A percentile compares a stretch with the other conserved stretches of the same genome.
Conservation (phyloP, 345 rosid species). For the Crucihimalaya himalaica region DNA sequence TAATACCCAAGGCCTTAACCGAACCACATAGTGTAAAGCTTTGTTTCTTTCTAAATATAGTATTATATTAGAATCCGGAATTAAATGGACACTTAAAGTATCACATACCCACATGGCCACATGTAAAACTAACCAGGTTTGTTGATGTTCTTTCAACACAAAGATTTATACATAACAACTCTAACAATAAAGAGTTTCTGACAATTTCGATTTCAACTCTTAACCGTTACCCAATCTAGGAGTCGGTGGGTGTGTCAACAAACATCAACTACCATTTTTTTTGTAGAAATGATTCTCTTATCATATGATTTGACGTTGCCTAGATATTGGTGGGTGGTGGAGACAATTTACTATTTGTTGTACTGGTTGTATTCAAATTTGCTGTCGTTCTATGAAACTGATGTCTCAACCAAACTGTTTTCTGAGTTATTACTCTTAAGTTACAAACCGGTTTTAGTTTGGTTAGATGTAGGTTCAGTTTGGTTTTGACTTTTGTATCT, state of each 20-base stretch:
- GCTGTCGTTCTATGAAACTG: constrained; percentile 23
- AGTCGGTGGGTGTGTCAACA: constrained; percentile 33
- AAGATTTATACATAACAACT: not conserved
- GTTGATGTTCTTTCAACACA: constrained; percentile 8
- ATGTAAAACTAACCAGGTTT: constrained; percentile 1
- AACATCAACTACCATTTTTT: not conserved
- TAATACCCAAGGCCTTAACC: constrained; percentile 14
- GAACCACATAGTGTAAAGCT: constrained; percentile 20
- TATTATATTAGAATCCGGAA: constrained; percentile 9
- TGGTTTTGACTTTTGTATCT: constrained; percentile 17
- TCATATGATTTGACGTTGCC: constrained; percentile 13
- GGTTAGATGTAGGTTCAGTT: constrained; percentile 1
- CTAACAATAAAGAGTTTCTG: not conserved
- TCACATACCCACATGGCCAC: not conserved
- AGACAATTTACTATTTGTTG: constrained; percentile 18
- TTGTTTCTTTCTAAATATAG: constrained; percentile 30
- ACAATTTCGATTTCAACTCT: constrained; percentile 9
- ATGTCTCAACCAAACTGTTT: constrained; percentile 34
- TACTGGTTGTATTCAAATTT: constrained; percentile 3
- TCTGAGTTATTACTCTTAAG: not conserved
- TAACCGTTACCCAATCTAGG: constrained; percentile 30
- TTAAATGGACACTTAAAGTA: not conserved
- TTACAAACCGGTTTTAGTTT: constrained; percentile 5
- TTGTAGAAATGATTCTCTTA: not conserved
- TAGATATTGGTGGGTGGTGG: constrained; percentile 31